These are phyloP conservation scores for Cinnamomum micranthum DNA, from an alignment of 164 flowering plant genomes.

Conservation along the genomic window DNA sequence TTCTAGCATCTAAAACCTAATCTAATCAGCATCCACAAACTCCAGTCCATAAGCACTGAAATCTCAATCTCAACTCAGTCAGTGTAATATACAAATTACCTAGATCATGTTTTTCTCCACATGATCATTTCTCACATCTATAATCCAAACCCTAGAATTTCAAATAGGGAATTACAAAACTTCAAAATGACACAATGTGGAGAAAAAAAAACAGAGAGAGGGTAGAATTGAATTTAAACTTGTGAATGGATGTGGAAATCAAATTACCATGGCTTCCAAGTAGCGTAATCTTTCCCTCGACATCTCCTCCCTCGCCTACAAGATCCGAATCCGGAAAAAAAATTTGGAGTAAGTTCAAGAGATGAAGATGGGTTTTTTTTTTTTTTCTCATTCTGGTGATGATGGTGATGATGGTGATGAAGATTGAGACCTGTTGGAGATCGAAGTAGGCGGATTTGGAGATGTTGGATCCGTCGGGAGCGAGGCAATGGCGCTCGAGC, in stretches of 20 bases:
- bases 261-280: slow-evolving; percentile 80
- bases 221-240: neutral
- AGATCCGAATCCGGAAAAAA: neutral
- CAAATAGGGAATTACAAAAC: neutral
- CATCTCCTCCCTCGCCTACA: slow-evolving; percentile 97
- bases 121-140: too few species aligned
- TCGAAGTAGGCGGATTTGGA: slow-evolving; percentile 79
- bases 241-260: neutral
- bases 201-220: neutral
- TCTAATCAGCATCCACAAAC: neutral
- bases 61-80: too few species aligned
- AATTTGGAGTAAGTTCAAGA: neutral
- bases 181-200: neutral
- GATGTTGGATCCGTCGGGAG: slow-evolving; percentile 88
- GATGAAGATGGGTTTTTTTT: neutral
- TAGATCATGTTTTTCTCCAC: too few species aligned
- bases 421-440: slow-evolving; percentile 63
- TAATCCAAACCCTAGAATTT: neutral
- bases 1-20: neutral
- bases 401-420: slow-evolving; percentile 11
- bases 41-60: too few species aligned
- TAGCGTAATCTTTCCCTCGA: slow-evolving; percentile 80
- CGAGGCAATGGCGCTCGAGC: slow-evolving; percentile 89
- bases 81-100: too few species aligned
- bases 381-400: neutral